These are phyloP conservation scores for Fusarium falciforme DNA, from an alignment of 2,329 filamentous ascomycete genomes.

Conservation along the genomic window DNA sequence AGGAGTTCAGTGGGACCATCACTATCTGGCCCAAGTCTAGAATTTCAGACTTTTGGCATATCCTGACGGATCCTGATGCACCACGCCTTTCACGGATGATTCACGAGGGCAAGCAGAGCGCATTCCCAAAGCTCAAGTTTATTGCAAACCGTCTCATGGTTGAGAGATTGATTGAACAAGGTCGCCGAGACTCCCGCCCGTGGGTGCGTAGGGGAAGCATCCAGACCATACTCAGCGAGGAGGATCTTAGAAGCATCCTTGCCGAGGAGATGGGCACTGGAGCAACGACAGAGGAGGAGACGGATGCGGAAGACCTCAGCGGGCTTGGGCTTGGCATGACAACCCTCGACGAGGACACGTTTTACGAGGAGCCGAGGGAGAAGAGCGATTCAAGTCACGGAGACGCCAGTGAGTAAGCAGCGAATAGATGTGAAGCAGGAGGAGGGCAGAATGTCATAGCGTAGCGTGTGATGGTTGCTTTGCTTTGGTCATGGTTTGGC, in stretches of 20 bases:
- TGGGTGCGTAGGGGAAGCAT: slow-evolving; percentile 63
- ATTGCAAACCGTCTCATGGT: slow-evolving; percentile 87
- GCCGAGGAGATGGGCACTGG: slow-evolving; percentile 48
- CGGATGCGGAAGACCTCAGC: slow-evolving; percentile 48
- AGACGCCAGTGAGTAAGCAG: slow-evolving; percentile 12
- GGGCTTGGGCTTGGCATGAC: slow-evolving; percentile 44
- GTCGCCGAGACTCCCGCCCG: slow-evolving; percentile 64
- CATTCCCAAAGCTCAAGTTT: slow-evolving; percentile 93
- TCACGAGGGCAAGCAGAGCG: slow-evolving; percentile 86
- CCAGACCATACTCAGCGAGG: slow-evolving; percentile 71
- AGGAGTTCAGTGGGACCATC: slow-evolving; percentile 92
- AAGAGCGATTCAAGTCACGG: slow-evolving; percentile 30
- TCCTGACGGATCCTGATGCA: slow-evolving; percentile 84
- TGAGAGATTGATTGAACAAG: slow-evolving; percentile 75
- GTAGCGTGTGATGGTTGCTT: slow-evolving; percentile 7
- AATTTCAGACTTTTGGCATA: slow-evolving; percentile 83
- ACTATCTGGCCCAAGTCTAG: slow-evolving; percentile 94
- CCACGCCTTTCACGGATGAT: slow-evolving; percentile 87
- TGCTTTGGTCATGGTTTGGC: slow-evolving; percentile 7
- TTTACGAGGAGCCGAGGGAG: slow-evolving; percentile 37
- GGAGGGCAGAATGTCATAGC: slow-evolving; percentile 1
- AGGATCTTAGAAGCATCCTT: slow-evolving; percentile 66
- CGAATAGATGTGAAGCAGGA: not conserved
- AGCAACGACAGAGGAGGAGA: slow-evolving; percentile 52
- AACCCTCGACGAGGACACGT: slow-evolving; percentile 39